Evolutionary conservation across 208 protist species (phyloP).

Genomic region (Wallacemonas sp.): DNA sequence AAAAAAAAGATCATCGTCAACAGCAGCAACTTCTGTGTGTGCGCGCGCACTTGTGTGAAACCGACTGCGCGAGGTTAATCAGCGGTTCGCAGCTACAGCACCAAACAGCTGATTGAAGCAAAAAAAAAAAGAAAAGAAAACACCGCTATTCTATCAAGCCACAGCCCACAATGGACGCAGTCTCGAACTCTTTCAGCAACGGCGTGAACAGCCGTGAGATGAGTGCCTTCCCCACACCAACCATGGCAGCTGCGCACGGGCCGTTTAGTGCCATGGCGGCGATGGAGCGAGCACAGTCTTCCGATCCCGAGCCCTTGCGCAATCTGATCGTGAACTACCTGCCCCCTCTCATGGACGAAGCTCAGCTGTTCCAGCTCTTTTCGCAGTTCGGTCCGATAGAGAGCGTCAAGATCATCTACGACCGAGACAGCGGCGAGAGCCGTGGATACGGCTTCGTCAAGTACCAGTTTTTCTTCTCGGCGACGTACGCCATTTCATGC

Average conservation of each 20-base stretch:
- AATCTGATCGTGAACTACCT: constrained; percentile 91
- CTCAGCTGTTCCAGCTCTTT: constrained; percentile 69
- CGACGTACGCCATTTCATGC: constrained; percentile 73
- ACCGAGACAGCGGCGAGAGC: constrained; percentile 74
- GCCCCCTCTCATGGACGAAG: constrained; percentile 77
- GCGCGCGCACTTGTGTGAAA: too few relatives aligned
- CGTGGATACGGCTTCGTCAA: constrained; percentile 91
- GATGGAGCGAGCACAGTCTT: background rate
- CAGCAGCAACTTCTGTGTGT: too few relatives aligned
- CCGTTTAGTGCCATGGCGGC: background rate
- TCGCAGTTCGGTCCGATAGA: constrained; percentile 83
- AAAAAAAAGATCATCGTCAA: too few relatives aligned
- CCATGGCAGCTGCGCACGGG: background rate
- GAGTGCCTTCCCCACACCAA: too few relatives aligned
- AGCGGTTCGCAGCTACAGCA: too few relatives aligned
- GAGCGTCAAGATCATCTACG: constrained; percentile 86
- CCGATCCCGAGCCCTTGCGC: constrained; percentile 65
- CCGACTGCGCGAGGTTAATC: too few relatives aligned
- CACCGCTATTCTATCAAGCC: too few relatives aligned
- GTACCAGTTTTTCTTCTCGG: constrained; percentile 77
- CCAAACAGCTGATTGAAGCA: too few relatives aligned
- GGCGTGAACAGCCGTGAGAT: too few relatives aligned
- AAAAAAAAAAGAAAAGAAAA: too few relatives aligned
- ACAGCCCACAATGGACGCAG: too few relatives aligned
- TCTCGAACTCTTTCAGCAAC: too few relatives aligned